Conservation (phyloP, 371 early-diverging fungal genomes). For the Chytridiales sp. region DNA sequence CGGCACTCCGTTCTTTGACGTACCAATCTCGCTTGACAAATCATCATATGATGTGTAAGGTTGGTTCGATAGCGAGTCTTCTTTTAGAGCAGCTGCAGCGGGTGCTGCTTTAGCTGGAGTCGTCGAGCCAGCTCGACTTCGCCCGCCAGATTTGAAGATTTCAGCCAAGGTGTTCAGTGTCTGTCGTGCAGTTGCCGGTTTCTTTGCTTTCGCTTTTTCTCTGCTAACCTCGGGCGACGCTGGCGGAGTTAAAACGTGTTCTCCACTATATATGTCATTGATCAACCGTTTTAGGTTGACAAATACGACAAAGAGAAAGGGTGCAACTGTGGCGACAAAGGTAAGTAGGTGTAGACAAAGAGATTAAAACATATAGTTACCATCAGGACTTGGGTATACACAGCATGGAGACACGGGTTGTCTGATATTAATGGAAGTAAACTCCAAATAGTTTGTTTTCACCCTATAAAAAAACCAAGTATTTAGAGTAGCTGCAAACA, state of each 20-base stretch:
- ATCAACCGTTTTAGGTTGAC: constrained; percentile 47
- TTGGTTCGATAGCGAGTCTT: no score
- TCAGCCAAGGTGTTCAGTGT: neutral
- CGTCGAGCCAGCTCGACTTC: neutral
- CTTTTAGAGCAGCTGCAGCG: no score
- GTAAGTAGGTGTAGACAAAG: neutral
- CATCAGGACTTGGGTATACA: constrained; percentile 12
- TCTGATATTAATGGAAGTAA: constrained; percentile 20
- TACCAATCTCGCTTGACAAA: neutral
- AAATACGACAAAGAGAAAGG: constrained; percentile 29
- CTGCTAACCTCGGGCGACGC: constrained; percentile 18
- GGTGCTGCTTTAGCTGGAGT: neutral
- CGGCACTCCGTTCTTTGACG: neutral
- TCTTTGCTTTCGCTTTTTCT: constrained; percentile 10
- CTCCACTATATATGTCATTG: constrained; percentile 36
- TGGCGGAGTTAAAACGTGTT: constrained; percentile 26
- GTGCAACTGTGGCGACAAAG: constrained; percentile 12
- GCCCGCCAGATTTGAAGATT: neutral
- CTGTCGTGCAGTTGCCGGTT: neutral
- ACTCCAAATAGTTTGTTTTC: constrained; percentile 12
- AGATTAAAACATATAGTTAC: neutral
- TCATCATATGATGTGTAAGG: no score
- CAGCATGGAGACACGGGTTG: constrained; percentile 28
- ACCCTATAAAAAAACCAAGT: neutral
- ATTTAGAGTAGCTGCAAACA: neutral